A percentile compares a stretch with the other conserved stretches of the same genome.
These are phyloP conservation scores for Pestalotiopsis sp. DNA, from an alignment of 2,329 filamentous ascomycete genomes.

Conservation along the genomic window DNA sequence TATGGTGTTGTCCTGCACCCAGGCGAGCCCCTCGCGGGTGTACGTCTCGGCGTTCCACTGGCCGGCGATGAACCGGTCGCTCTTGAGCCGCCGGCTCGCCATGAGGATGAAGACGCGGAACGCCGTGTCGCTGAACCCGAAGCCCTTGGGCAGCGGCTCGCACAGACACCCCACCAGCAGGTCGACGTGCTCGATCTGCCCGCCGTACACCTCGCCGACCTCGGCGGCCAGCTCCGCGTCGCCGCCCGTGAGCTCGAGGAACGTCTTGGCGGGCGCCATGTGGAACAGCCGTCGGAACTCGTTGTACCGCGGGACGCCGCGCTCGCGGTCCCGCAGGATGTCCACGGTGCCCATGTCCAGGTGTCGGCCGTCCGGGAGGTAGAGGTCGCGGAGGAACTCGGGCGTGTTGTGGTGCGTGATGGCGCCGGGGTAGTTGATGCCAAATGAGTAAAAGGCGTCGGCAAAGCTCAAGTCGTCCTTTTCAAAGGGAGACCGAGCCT, in stretches of 20 bases:
- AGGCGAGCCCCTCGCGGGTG: constrained; percentile 39
- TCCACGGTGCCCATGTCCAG: constrained; percentile 46
- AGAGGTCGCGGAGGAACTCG: constrained; percentile 39
- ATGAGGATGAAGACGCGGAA: constrained; percentile 47
- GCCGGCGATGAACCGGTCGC: constrained; percentile 43
- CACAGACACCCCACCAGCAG: constrained; percentile 40
- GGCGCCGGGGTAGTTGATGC: constrained; percentile 47
- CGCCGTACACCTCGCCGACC: constrained; percentile 37
- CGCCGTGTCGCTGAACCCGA: constrained; percentile 48
- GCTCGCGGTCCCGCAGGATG: constrained; percentile 46
- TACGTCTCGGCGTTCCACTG: constrained; percentile 40
- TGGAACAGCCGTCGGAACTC: constrained; percentile 44
- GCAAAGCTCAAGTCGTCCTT: constrained; percentile 28
- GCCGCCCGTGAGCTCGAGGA: constrained; percentile 39
- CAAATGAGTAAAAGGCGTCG: constrained; percentile 45
- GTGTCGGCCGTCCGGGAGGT: constrained; percentile 39
- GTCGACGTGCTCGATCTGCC: constrained; percentile 42
- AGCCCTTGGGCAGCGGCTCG: constrained; percentile 43
- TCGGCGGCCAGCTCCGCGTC: constrained; percentile 34
- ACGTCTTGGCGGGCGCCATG: constrained; percentile 34
- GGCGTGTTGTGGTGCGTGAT: constrained; percentile 39
- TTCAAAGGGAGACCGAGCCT: constrained; percentile 32
- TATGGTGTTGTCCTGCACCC: constrained; percentile 43
- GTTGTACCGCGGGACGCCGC: constrained; percentile 45
- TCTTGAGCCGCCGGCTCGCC: constrained; percentile 42